A percentile compares a stretch with the other conserved stretches of the same genome.
Evolutionary conservation across 495 filamentous ascomycete genomes (phyloP).

Genomic region (Tuber borchii): DNA sequence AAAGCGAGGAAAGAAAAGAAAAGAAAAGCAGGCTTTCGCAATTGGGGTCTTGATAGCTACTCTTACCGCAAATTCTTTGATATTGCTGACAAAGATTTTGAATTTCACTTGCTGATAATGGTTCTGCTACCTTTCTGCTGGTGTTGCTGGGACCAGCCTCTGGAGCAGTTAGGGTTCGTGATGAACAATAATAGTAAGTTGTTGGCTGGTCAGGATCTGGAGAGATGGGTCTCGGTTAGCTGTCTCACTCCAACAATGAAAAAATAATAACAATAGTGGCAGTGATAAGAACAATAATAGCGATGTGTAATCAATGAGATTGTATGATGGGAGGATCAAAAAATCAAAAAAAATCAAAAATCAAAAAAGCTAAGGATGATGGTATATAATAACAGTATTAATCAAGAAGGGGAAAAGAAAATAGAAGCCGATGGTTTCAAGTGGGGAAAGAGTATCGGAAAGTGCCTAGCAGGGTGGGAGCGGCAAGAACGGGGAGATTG

Average conservation of each 20-base stretch:
- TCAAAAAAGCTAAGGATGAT: background rate
- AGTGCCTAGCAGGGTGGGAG: background rate
- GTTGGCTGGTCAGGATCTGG: background rate
- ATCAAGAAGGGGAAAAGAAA: background rate
- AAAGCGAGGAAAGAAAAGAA: background rate
- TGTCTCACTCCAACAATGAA: background rate
- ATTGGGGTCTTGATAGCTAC: background rate
- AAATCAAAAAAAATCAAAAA: background rate
- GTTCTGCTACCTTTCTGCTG: background rate
- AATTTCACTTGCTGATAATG: background rate
- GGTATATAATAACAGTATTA: background rate
- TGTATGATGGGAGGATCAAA: background rate
- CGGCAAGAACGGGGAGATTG: background rate
- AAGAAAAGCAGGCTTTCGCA: background rate
- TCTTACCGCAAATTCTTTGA: background rate
- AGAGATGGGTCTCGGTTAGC: background rate
- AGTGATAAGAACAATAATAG: background rate
- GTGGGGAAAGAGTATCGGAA: background rate
- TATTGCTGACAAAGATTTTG: background rate
- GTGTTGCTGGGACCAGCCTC: background rate
- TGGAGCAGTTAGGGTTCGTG: background rate
- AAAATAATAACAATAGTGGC: background rate
- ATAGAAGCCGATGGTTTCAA: background rate
- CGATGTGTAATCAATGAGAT: background rate
- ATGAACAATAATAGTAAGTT: background rate